Conservation (phyloP, 2,329 filamentous ascomycete species). For the Calonectria montana region DNA sequence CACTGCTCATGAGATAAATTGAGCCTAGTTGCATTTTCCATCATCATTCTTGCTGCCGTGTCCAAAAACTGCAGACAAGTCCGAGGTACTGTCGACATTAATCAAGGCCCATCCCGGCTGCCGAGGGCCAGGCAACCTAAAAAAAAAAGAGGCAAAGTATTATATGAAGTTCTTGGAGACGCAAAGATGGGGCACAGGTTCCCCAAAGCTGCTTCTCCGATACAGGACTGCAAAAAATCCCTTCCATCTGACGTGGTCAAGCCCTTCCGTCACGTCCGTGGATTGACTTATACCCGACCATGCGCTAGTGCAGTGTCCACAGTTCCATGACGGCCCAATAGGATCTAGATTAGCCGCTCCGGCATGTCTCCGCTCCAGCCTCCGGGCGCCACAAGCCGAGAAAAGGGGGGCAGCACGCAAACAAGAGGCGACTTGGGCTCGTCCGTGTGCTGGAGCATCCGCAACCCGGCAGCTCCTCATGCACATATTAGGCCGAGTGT, state of each 20-base stretch:
- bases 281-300: slow-evolving; percentile 13
- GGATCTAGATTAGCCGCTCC: slow-evolving; percentile 10
- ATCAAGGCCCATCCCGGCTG: neutral
- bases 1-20: neutral
- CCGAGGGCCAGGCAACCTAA: neutral
- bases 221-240: neutral
- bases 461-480: neutral
- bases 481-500: neutral
- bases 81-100: neutral
- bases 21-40: neutral
- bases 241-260: neutral
- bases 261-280: slow-evolving; percentile 1
- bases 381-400: neutral
- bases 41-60: neutral
- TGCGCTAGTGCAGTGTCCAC: neutral
- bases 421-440: neutral
- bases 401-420: neutral
- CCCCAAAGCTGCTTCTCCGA: neutral
- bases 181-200: neutral
- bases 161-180: neutral
- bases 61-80: neutral
- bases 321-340: neutral
- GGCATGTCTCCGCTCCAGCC: neutral
- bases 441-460: neutral
- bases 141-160: neutral